Conservation (phyloP, 140 eudicot species). For the Bidens hawaiensis region DNA sequence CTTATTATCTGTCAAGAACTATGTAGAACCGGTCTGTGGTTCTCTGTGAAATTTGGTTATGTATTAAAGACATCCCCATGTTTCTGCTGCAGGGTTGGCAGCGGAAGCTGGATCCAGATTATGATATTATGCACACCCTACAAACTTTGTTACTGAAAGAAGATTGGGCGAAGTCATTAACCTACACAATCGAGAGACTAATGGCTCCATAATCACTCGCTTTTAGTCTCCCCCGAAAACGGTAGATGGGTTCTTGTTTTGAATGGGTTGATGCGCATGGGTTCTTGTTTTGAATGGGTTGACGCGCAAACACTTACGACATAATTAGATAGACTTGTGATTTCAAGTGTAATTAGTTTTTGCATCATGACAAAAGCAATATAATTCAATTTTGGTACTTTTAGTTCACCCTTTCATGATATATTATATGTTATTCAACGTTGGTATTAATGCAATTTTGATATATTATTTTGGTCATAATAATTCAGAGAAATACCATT, state of each 20-base stretch:
- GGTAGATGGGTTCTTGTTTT: not conserved
- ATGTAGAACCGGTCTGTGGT: too few relatives aligned
- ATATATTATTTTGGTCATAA: too few relatives aligned
- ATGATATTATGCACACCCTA: conserved; percentile 78
- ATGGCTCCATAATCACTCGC: conserved; percentile 55
- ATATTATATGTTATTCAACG: too few relatives aligned
- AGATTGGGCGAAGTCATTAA: conserved; percentile 77
- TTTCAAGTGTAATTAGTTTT: not conserved
- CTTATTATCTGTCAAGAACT: too few relatives aligned
- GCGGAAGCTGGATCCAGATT: conserved; percentile 91
- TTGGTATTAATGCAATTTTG: too few relatives aligned
- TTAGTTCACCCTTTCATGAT: not conserved
- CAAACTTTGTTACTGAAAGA: conserved; percentile 68
- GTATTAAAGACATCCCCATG: too few relatives aligned
- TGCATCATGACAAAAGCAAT: not conserved
- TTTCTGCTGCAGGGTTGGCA: conserved; percentile 87
- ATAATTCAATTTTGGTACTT: not conserved
- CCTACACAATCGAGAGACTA: conserved; percentile 80
- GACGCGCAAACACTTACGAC: not conserved
- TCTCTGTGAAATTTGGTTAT: too few relatives aligned
- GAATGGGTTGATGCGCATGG: not conserved
- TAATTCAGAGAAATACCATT: too few relatives aligned
- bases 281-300: too few relatives aligned
- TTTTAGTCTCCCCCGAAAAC: too few relatives aligned
- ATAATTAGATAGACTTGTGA: not conserved